Base-by-base conservation (phyloP, 192 early-diverging fungal genomes). In the Pilaira anomala region DNA sequence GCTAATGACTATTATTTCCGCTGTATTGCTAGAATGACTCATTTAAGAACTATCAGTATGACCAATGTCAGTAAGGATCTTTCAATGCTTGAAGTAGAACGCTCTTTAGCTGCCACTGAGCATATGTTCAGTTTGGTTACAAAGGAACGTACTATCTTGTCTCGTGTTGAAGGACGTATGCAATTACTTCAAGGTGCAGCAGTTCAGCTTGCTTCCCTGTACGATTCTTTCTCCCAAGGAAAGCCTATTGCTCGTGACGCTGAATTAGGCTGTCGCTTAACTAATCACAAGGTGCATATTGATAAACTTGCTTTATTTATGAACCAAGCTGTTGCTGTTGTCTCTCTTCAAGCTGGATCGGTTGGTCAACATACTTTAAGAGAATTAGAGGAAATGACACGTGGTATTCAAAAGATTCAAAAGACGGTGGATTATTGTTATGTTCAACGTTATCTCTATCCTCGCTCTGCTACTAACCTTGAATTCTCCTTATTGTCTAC, bases 1-100 rank as follows among this genome's bases (percentile, higher is more conserved):
- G 81, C 88, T 3, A 83, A 90, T 61, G 66, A 74, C 36, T 91
- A 93, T 73, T 91, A 85, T 64, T 91, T 83, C 74, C 74, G 77
- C 24, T 70, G 80, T 50, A 66, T 93, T 26, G 82, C 87, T 7
- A 77, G 83, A 42, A 78, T 92, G 65, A 71, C 82, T 24, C 77
- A 83, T 56, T 68, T 90, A 19, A 83, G 91, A 49, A 40, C 59
- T 51, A 49, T 71, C 46, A 64, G 67, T 28, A 63, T 75, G 29
- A 68, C 69, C 11, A 76, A 72, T 12, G 70, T 76, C 53, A 78
- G 77, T 22, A 77, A 76, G 19, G 91, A 92, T 63, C 60, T 92
- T 19, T 77, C 89, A 0, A 67, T 81, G 25, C 74, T 76, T 18
- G 91, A 92, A 76, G 80, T 85, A 7, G 79, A 83, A 41, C 84